Base-by-base conservation (phyloP, 2,329 filamentous ascomycete genomes). In the Metarhizium rileyi region DNA sequence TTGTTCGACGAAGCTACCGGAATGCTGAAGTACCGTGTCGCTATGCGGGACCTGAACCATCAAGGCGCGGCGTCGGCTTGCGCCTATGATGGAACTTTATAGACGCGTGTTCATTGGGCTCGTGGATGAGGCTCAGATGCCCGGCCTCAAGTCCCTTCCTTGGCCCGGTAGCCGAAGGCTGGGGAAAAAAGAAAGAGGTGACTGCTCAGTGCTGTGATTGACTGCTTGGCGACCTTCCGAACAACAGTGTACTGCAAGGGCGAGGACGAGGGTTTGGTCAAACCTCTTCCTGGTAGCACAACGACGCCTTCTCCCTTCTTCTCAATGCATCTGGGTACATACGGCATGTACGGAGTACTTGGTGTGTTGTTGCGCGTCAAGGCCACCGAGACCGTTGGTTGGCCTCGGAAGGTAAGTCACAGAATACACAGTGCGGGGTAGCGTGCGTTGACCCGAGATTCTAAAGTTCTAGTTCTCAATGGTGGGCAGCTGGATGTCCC, bases 11-110 rank as follows among this genome's bases (percentile, higher is more conserved):
- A 18, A 25, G 22, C 26, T 18, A 30, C 25, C 46, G 47, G 44
- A 50, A 50, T 48, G 50, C 36, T 40, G 47, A 18, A n/a, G 45
- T 48, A 35, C 48, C 48, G 51, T 44, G 42, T 44, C 48, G 51
- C 48, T 28, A 43, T 49, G 43, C n/a, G 23, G 36, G 33, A 47
- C 47, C 43, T 49, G 20, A 16, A 25, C 22, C 47, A 23, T 28
- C 27, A 23, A 42, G 44, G 38, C 35, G 49, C 12, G 45, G 46
- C 43, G 33, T 9, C 41, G 42, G 42, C 38, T 44, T 14, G 30
- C 23, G 30, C 22, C 22, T 18, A 30, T 16, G 25, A 40, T 47
- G 48, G 44, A 50, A 50, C 48, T 38, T 48, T 38, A 41, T n/a
- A 40, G 33, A 30, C n/a, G 26, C 47, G 40, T 47, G 50, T n/a